These are phyloP conservation scores for Pyrrhoderma noxium DNA, from an alignment of 1,284 basidiomycete genomes.

Conservation along the genomic window DNA sequence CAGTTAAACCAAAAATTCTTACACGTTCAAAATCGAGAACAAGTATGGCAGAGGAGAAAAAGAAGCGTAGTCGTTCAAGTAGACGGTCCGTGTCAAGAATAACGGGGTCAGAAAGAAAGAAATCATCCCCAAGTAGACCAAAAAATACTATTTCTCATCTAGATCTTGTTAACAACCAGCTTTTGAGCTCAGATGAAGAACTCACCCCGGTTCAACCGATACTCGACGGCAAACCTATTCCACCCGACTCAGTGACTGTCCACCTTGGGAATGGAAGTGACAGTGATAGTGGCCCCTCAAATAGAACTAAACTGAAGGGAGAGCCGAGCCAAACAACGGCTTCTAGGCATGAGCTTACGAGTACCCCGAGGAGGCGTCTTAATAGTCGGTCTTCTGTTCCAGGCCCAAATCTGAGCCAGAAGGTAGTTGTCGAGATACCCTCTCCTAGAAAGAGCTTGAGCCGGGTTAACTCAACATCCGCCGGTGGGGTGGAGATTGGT, in stretches of 20 bases:
- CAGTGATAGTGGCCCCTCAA: no score
- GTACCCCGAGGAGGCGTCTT: background rate
- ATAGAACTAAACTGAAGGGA: no score
- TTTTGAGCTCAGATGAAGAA: constrained; percentile 8
- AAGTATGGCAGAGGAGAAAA: no score
- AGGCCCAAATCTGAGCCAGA: constrained; percentile 2
- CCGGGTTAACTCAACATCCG: constrained; percentile 1
- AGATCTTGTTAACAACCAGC: background rate
- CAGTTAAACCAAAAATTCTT: no score
- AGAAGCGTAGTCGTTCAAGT: no score
- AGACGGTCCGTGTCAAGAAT: background rate
- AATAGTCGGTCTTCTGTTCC: constrained; percentile 1
- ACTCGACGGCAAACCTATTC: background rate
- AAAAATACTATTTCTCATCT: background rate
- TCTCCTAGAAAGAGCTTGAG: constrained; percentile 4
- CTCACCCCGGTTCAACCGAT: background rate
- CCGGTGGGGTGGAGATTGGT: constrained; percentile 2
- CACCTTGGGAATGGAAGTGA: no score
- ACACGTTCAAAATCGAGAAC: no score
- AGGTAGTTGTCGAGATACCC: constrained; percentile 9
- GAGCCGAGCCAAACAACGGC: background rate
- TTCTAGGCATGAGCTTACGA: background rate
- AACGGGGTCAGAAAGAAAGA: background rate
- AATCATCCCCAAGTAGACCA: background rate
- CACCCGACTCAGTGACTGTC: background rate